These are phyloP conservation scores for Acacia concinna DNA, from an alignment of 331 rosid species.

Conservation along the genomic window DNA sequence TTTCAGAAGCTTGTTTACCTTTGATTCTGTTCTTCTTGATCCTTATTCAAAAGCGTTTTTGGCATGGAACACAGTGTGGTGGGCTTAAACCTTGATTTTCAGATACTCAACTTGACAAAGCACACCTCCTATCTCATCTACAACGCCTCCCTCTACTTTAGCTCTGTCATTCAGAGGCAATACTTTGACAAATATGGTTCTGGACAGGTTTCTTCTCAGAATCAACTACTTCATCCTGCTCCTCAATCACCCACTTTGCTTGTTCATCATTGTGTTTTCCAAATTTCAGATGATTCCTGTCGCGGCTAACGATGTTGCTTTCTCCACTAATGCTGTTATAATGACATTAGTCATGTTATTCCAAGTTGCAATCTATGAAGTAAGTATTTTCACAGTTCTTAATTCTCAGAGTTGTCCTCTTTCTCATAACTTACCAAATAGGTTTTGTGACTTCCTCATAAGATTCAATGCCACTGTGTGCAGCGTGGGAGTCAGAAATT, in stretches of 20 bases:
- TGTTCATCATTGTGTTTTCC: background rate
- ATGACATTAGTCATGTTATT: constrained; percentile 44
- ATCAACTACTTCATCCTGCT: background rate
- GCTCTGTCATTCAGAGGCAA: constrained; percentile 65
- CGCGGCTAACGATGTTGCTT: constrained; percentile 63
- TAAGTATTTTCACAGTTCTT: constrained; percentile 33
- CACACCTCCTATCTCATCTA: constrained; percentile 66
- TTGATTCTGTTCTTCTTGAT: background rate
- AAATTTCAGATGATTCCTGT: constrained; percentile 48
- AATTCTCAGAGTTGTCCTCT: background rate
- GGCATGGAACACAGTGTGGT: constrained; percentile 54
- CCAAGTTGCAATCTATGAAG: constrained; percentile 75
- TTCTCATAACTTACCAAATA: background rate
- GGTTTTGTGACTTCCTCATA: background rate
- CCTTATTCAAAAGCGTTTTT: background rate
- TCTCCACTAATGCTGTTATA: constrained; percentile 69
- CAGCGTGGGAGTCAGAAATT: constrained; percentile 75
- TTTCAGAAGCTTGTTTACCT: background rate
- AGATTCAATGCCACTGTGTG: background rate
- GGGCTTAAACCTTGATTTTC: constrained; percentile 73
- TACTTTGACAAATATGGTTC: constrained; percentile 63
- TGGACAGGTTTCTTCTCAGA: constrained; percentile 47
- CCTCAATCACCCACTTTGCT: background rate
- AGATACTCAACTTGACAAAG: constrained; percentile 63
- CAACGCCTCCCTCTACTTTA: constrained; percentile 77